A percentile compares a stretch with the other conserved stretches of the same genome.
These are phyloP conservation scores for Clohesyomyces aquaticus DNA, from an alignment of 495 filamentous ascomycete genomes.

Conservation along the genomic window DNA sequence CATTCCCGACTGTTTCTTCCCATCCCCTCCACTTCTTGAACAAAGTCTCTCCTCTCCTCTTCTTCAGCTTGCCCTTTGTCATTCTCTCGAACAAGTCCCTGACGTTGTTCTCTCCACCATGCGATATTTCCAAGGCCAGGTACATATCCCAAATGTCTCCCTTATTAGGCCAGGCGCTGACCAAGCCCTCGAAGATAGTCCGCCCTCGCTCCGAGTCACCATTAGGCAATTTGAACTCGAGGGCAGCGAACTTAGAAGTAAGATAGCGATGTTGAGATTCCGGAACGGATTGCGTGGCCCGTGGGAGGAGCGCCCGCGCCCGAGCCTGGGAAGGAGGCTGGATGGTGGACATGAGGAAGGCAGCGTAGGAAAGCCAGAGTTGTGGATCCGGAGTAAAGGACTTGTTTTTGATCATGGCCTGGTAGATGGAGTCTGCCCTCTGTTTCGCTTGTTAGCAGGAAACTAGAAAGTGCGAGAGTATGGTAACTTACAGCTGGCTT, in stretches of 20 bases:
- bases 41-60: constrained; percentile 41
- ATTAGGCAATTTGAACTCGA: constrained; percentile 83
- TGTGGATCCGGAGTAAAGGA: constrained; percentile 67
- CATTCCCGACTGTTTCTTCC: constrained; percentile 45
- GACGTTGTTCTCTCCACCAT: constrained; percentile 65
- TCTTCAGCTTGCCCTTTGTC: constrained; percentile 61
- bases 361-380: constrained; percentile 93
- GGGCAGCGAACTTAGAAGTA: constrained; percentile 81
- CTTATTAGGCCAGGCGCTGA: constrained; percentile 82
- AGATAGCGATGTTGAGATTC: constrained; percentile 71
- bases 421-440: constrained; percentile 91
- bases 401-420: constrained; percentile 82
- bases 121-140: constrained; percentile 78
- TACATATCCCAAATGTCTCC: constrained; percentile 92
- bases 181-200: constrained; percentile 88
- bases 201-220: constrained; percentile 90
- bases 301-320: constrained; percentile 78
- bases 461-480: constrained; percentile 1
- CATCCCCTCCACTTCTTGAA: constrained; percentile 49
- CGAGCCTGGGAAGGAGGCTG: constrained; percentile 62
- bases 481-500: constrained; percentile 65
- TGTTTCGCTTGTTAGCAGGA: constrained; percentile 43
- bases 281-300: constrained; percentile 83
- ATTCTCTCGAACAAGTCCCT: constrained; percentile 83
- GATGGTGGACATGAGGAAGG: constrained; percentile 77